phyloP scores from a whole-genome alignment of 345 rosid species.

The Syzygium jambos region DNA sequence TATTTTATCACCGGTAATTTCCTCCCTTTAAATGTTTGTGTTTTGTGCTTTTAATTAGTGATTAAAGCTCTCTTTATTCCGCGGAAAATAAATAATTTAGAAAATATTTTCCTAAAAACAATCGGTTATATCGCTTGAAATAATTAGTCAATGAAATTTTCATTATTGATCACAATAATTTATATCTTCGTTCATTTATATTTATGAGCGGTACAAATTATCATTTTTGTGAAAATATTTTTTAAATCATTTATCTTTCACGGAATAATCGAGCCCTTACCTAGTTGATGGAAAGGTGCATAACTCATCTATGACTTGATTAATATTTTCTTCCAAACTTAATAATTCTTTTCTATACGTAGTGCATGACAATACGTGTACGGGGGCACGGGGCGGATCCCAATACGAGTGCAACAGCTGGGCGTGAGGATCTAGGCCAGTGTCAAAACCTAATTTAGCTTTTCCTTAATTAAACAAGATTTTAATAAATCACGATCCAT shows the following conservation, averaged over 20 bases:
- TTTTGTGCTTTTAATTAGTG: background rate
- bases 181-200: too few species aligned
- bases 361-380: background rate
- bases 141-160: too few species aligned
- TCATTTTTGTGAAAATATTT: too few species aligned
- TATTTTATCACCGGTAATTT: background rate
- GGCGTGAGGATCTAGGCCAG: background rate
- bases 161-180: too few species aligned
- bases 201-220: too few species aligned
- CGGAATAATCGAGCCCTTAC: background rate
- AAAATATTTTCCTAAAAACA: too few species aligned
- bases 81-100: too few species aligned
- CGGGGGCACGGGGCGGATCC: background rate
- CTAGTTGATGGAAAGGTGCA: background rate
- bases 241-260: too few species aligned
- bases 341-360: background rate
- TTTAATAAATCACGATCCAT: background rate
- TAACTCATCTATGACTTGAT: background rate
- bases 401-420: background rate
- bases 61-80: background rate
- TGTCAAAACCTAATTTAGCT: background rate
- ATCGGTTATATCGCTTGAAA: too few species aligned
- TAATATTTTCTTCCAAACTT: background rate
- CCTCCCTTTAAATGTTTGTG: background rate
- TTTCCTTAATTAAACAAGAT: background rate